Evolutionary conservation across 2,329 filamentous ascomycete genomes (phyloP), one percentile per base, ranked within the genome.

Genomic region (Ceratocystis diversiconidia): DNA sequence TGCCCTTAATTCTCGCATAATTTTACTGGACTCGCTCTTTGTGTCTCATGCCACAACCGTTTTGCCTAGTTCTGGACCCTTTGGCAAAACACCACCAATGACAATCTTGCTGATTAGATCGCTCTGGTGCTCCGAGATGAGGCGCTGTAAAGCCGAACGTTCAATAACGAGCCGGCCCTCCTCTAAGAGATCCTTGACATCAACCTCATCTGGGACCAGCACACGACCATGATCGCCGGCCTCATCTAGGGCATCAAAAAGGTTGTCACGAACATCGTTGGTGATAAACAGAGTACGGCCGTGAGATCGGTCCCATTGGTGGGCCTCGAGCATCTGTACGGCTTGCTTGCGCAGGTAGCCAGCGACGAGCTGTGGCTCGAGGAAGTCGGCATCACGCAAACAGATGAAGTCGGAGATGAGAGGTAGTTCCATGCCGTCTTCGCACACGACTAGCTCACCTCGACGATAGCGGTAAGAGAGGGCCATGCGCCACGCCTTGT

Each of bases 141-240:
- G 84, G 73, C 83, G 81, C 74, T 86, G 82, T 72, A 99, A 79
- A 44, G 92, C 92, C 52, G 79, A 77, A 74, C 88, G 84, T 82
- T 99, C 94, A 71, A 99, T 85, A 68, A 99, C 85, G 68, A 99
- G 79, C 72, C 91, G 85, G 64, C 89, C 88, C 64, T 87, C 85
- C 78, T 94, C 89, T 70, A 99, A 77, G 69, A 99, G 76, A 74
- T 97, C 89, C 82, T 97, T 99, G 69, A 99, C 90, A 76, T 97
- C 94, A 44, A 99, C 90, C 69, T 95, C 88, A n/a, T 81, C 78
- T 67, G 87, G 79, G 66, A 83, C 81, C 70, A 91, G 78, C 7
- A 87, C 86, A 65, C 85, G 82, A 22, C 88, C 90, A 68, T 91
- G 82, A 71, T 82, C 78, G 7, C 81, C 82, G 68, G 86, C 76